These are phyloP conservation scores for Botryosphaeria agaves DNA, from an alignment of 2,329 filamentous ascomycete species.

Conservation along the genomic window DNA sequence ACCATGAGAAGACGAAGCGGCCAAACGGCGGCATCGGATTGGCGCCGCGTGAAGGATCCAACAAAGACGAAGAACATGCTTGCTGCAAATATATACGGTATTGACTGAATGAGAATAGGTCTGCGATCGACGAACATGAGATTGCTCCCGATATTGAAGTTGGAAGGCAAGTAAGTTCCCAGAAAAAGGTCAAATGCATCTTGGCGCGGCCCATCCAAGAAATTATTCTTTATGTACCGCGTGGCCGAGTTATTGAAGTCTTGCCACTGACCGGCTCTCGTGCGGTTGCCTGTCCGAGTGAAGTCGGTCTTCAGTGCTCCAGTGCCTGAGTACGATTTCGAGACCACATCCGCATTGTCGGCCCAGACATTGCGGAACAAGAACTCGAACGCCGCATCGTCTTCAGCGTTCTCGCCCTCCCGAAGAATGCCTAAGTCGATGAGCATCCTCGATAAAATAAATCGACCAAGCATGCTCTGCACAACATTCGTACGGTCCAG, in stretches of 20 bases:
- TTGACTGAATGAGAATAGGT: slow-evolving; percentile 76
- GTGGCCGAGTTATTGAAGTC: slow-evolving; percentile 80
- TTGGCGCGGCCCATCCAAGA: slow-evolving; percentile 80
- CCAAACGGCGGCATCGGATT: slow-evolving; percentile 60
- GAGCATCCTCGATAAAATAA: slow-evolving; percentile 76
- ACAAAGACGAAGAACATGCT: slow-evolving; percentile 71
- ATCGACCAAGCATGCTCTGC: slow-evolving; percentile 88
- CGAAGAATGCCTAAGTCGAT: slow-evolving; percentile 65
- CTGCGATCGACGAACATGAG: slow-evolving; percentile 70
- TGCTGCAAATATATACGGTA: slow-evolving; percentile 79
- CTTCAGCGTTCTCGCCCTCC: slow-evolving; percentile 59
- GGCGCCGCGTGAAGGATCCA: slow-evolving; percentile 51
- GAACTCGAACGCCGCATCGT: slow-evolving; percentile 68
- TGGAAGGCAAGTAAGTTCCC: slow-evolving; percentile 63
- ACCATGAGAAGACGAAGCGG: slow-evolving; percentile 69
- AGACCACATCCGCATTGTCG: slow-evolving; percentile 93
- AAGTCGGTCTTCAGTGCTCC: slow-evolving; percentile 97
- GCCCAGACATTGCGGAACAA: slow-evolving; percentile 97
- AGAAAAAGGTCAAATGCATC: slow-evolving; percentile 93
- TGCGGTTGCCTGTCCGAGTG: slow-evolving; percentile 81
- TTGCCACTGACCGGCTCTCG: slow-evolving; percentile 66
- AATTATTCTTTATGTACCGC: slow-evolving; percentile 87
- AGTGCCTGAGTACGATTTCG: slow-evolving; percentile 82
- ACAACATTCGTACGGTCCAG: slow-evolving; percentile 95
- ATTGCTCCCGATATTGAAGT: slow-evolving; percentile 50